These are phyloP conservation scores for Diaporthe velutina DNA, from an alignment of 2,329 filamentous ascomycete genomes.

Conservation along the genomic window DNA sequence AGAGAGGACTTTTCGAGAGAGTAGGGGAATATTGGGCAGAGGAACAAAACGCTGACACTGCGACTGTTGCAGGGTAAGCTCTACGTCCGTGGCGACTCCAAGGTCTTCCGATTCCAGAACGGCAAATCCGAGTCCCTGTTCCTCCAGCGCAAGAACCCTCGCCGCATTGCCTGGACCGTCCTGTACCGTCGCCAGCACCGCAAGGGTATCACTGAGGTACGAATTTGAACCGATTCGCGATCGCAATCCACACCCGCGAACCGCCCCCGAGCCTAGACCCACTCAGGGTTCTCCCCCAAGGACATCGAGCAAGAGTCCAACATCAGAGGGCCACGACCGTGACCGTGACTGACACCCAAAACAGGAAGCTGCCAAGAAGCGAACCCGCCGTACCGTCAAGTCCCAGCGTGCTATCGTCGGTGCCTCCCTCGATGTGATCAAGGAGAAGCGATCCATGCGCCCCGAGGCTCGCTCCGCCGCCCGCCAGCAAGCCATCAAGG, in stretches of 20 bases:
- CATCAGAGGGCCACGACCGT: background rate
- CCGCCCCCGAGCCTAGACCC: conserved; percentile 15
- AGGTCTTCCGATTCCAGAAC: conserved; percentile 99
- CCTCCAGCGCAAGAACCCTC: conserved; percentile 99
- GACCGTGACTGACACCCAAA: conserved; percentile 54
- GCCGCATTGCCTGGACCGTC: conserved; percentile 98
- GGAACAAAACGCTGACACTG: conserved; percentile 46
- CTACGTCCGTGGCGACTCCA: conserved; percentile 99
- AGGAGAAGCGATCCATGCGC: conserved; percentile 95
- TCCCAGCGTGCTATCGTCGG: conserved; percentile 98
- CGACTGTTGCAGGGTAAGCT: conserved; percentile 86
- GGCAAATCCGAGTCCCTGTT: conserved; percentile 99
- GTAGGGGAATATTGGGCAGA: background rate
- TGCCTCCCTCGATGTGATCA: conserved; percentile 99
- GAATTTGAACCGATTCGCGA: conserved; percentile 52
- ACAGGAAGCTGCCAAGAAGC: conserved; percentile 99
- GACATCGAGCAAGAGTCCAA: background rate
- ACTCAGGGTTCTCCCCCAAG: conserved; percentile 5
- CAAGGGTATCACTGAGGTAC: conserved; percentile 99
- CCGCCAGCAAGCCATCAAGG: conserved; percentile 91
- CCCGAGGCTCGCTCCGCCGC: conserved; percentile 95
- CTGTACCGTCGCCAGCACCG: conserved; percentile 99
- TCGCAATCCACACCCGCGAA: conserved; percentile 27
- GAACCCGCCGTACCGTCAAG: conserved; percentile 98
- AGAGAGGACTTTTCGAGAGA: background rate